A percentile compares a stretch with the other conserved stretches of the same genome.
These are phyloP conservation scores for Fulvia fulva DNA, from an alignment of 2,329 filamentous ascomycete species.

Conservation along the genomic window DNA sequence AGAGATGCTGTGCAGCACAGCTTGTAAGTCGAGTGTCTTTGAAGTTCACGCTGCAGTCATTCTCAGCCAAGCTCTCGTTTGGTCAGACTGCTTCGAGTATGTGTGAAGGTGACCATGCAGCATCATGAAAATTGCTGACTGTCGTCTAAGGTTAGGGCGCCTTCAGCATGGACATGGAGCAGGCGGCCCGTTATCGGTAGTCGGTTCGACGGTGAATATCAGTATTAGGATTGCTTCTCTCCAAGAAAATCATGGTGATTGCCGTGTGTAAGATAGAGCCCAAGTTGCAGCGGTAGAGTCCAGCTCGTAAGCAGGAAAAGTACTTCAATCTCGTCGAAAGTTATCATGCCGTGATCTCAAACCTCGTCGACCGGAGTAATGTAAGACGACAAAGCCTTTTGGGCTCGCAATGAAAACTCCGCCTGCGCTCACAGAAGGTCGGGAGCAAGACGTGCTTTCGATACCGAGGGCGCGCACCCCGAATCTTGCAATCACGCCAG, in stretches of 20 bases:
- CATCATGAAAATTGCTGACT: background rate
- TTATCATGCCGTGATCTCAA: background rate
- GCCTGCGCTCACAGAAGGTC: background rate
- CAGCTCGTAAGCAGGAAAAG: background rate
- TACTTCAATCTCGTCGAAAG: background rate
- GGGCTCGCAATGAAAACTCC: background rate
- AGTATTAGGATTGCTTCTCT: background rate
- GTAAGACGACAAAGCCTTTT: background rate
- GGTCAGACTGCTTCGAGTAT: too few species aligned
- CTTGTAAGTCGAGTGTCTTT: too few species aligned
- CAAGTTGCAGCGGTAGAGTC: background rate
- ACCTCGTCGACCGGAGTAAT: background rate
- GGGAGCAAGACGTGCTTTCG: background rate
- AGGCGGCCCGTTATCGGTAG: background rate
- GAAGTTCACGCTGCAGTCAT: too few species aligned
- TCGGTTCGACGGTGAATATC: background rate
- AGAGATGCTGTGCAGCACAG: too few species aligned
- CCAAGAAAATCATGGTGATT: background rate
- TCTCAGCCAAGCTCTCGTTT: too few species aligned
- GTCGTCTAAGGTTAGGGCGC: background rate
- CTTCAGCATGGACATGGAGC: background rate
- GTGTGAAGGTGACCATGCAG: too few species aligned
- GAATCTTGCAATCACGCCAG: background rate
- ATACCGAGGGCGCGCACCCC: background rate
- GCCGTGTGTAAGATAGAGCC: background rate